These are phyloP conservation scores for rapeseed (Brassica napus) DNA, from an alignment of 345 rosid genomes.

Conservation along the genomic window Da-Ae NC_063450.1:42106501-42107000, in stretches of 20 bases:
- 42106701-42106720: constrained; percentile 6
- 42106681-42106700: constrained; percentile 18
- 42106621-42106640: constrained; percentile 29
- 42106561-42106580: constrained; percentile 23
- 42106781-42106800: neutral
- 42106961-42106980: constrained; percentile 64
- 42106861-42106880: neutral
- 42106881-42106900: neutral
- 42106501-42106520: constrained; percentile 63
- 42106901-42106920: neutral
- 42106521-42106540: constrained; percentile 47
- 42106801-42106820: neutral
- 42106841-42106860: neutral
- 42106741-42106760: neutral
- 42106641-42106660: constrained; percentile 7
- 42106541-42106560: constrained; percentile 26
- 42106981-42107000: constrained; percentile 68
- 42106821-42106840: neutral
- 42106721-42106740: constrained; percentile 20
- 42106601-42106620: constrained; percentile 11
- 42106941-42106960: constrained; percentile 51
- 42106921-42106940: neutral
- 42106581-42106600: constrained; percentile 5
- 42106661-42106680: constrained; percentile 29
- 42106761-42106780: constrained; percentile 6